Evolutionary conservation across 1,139 yeast species (phyloP).

Genomic region (Eremothecium cymbalariae): DNA sequence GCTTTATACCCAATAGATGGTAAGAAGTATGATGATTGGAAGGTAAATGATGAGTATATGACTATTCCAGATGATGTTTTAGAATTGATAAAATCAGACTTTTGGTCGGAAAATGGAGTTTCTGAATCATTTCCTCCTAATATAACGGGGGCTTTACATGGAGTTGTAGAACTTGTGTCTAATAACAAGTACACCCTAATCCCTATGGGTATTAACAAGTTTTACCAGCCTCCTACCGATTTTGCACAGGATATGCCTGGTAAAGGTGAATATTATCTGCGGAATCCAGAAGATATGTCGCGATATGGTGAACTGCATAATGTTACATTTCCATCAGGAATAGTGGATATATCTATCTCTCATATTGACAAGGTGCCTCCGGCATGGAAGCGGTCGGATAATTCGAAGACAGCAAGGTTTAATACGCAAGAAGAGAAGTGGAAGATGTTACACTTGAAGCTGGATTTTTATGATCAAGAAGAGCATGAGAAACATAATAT

Average conservation of each 20-base stretch:
- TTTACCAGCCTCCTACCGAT: constrained; percentile 26
- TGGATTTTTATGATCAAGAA: constrained; percentile 33
- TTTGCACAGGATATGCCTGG: constrained; percentile 23
- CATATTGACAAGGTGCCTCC: constrained; percentile 24
- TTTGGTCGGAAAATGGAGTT: constrained; percentile 19
- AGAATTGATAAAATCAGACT: constrained; percentile 20
- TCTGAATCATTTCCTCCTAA: constrained; percentile 23
- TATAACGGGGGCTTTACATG: constrained; percentile 26
- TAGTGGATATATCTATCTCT: constrained; percentile 21
- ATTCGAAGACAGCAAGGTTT: constrained; percentile 30
- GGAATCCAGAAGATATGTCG: constrained; percentile 14
- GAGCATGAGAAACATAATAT: constrained; percentile 42
- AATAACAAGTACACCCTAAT: constrained; percentile 18
- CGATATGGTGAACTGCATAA: constrained; percentile 23
- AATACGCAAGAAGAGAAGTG: constrained; percentile 29
- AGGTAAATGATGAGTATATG: constrained; percentile 46
- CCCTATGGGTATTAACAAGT: constrained; percentile 27
- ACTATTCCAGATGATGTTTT: constrained; percentile 56
- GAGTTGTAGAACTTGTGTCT: constrained; percentile 18
- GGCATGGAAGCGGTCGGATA: constrained; percentile 14
- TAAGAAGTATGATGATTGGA: constrained; percentile 41
- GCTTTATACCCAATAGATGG: constrained; percentile 54
- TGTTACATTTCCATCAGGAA: constrained; percentile 27
- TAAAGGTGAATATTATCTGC: constrained; percentile 21
- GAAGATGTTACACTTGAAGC: constrained; percentile 27